Evolutionary conservation across 140 eudicot genomes (phyloP), one percentile per base, ranked within the genome.

Genomic region (Erigeron philadelphicus): DNA sequence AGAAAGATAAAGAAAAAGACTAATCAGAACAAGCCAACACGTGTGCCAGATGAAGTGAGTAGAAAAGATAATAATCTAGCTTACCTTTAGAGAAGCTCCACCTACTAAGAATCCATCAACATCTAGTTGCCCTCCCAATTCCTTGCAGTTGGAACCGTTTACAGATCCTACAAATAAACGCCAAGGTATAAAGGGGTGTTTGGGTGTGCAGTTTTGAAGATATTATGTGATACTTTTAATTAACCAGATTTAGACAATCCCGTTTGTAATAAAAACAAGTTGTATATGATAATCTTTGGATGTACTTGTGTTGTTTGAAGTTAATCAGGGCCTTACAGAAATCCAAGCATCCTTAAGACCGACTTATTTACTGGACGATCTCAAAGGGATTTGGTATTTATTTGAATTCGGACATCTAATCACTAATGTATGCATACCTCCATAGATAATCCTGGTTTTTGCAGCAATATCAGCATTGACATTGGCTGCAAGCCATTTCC

Each of bases 51-150:
- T 48, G n/a, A 0, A 12, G 54, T 19, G 12, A 11, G 7, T 0
- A 7, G 31, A 7, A 40, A 9, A 38, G 7, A 47, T 16, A 58
- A 58, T 9, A 3, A 23, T 58, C 15, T 9, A 18, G 15, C n/a
- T 57, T 76, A 88, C 95, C 95, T 88, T 88, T 41, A 88, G 85
- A 8, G 95, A 88, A 61, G 95, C 95, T 79, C 95, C 95, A 43
- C 95, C 92, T 72, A 88, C 95, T 71, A 88, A 73, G 76, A 88
- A 88, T 25, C 95, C 95, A 77, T 88, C 89, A 42, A 85, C 89
- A 58, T 88, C 95, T 43, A 85, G 75, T 59, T 88, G 83, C 9
- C 84, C 85, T 17, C 74, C 95, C 87, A 88, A 74, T 70, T 88
- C 92, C 79, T 88, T 88, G 83, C 89, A 85, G 65, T 83, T 88